Base-by-base conservation (phyloP, 2,329 filamentous ascomycete species). In the Aspergillus sclerotialis region DNA sequence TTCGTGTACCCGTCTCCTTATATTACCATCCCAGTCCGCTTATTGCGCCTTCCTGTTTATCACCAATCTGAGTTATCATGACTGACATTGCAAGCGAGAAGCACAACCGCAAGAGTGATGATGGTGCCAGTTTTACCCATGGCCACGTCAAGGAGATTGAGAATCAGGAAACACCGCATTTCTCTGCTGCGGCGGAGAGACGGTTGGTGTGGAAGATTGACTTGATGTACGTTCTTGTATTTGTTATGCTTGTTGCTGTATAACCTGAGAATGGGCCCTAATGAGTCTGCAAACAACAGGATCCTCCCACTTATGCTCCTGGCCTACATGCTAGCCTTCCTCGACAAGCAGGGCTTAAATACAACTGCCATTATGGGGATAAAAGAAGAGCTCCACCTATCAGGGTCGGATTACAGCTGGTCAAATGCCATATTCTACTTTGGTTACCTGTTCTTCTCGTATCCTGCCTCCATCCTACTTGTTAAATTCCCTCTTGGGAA, bases 401-500 rank as follows among this genome's bases (percentile, higher is more conserved):
- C 48, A 2, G 48, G 47, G 4, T 21, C 33, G 7, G 33, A 52
- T 18, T 53, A 52, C 21, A 49, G 38, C 11, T 53, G 49, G 49
- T 30, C 39, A 0, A 44, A 42, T 1, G 40, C 46, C 5, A 45
- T 50, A 1, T 53, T 51, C 27, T 52, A 53, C 23, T 53, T 53
- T 28, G 50, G 50, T 21, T 53, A 53, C 27, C 28, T 53, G 23
- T 38, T 54, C 2, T 55, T 60, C 14, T 56, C 60, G 39, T 61
- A 56, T 30, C 56, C 56, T 0, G 56, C 52, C 4, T 60, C 58
- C 4, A 36, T 53, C 11, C 32, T 62, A 6, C 51, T 63, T 37
- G 52, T 61, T 23, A 53, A 56, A n/a, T 49, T 60, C 11, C 59
- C 59, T 0, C 42, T 63, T 3, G 58, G 56, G 4, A 63, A 63